A percentile compares a stretch with the other conserved stretches of the same genome.
These are phyloP conservation scores for Xylaria acuta DNA, from an alignment of 495 filamentous ascomycete species.

Conservation along the genomic window DNA sequence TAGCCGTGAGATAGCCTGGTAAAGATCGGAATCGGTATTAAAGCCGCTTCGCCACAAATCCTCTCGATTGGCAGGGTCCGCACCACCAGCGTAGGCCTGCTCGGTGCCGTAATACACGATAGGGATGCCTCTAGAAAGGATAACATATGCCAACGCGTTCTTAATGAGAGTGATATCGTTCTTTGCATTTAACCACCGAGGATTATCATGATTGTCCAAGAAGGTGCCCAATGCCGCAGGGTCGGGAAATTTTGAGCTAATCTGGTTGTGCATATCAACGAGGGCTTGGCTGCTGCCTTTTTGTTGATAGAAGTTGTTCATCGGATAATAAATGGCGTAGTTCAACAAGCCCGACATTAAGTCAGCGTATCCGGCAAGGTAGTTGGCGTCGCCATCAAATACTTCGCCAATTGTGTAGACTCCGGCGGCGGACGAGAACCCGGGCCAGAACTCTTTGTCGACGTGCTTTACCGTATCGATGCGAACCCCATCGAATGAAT, in stretches of 20 bases:
- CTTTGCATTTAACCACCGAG: constrained; percentile 66
- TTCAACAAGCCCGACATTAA: constrained; percentile 70
- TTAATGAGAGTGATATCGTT: constrained; percentile 64
- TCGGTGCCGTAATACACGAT: constrained; percentile 68
- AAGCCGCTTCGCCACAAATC: constrained; percentile 75
- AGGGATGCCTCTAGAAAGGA: constrained; percentile 63
- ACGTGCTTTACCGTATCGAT: constrained; percentile 79
- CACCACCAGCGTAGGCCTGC: constrained; percentile 67
- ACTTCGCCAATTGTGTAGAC: constrained; percentile 78
- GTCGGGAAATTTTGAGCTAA: constrained; percentile 53
- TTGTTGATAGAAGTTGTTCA: constrained; percentile 67
- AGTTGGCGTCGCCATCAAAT: constrained; percentile 63
- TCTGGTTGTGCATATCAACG: constrained; percentile 62
- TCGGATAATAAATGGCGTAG: constrained; percentile 61
- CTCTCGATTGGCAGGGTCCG: constrained; percentile 72
- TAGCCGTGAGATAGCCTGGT: constrained; percentile 48
- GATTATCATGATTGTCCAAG: constrained; percentile 80
- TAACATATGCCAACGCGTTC: constrained; percentile 73
- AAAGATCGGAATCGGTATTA: constrained; percentile 63
- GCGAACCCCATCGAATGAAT: constrained; percentile 79
- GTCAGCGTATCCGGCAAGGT: constrained; percentile 71
- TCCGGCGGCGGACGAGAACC: constrained; percentile 67
- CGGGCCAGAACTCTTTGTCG: constrained; percentile 71
- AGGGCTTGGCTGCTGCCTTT: constrained; percentile 64
- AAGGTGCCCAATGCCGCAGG: constrained; percentile 63